phyloP scores from a whole-genome alignment of 1,284 basidiomycete genomes.

The Tremellales sp. region DNA sequence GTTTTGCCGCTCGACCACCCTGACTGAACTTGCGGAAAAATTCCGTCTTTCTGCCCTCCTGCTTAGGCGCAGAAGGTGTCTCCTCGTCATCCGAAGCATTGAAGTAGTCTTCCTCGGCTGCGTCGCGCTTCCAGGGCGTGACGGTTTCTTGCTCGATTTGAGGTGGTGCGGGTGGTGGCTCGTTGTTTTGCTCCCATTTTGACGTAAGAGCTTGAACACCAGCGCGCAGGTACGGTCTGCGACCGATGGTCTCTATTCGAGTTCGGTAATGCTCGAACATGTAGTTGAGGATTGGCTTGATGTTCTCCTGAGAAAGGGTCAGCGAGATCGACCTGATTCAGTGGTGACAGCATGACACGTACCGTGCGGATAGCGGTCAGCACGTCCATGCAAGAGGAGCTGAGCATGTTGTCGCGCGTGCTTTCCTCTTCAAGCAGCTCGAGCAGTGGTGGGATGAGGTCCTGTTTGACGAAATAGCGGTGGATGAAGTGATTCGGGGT shows the following conservation, averaged over 20 bases:
- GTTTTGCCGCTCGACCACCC: conserved; percentile 10
- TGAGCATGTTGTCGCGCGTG: conserved; percentile 82
- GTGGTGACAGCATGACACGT: too few species aligned
- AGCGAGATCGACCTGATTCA: neutral
- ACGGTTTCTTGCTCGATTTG: conserved; percentile 53
- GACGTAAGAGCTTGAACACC: conserved; percentile 58
- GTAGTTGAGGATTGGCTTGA: conserved; percentile 76
- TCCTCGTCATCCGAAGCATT: conserved; percentile 62
- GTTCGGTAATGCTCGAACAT: conserved; percentile 74
- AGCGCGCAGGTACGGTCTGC: conserved; percentile 41
- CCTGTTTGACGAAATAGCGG: conserved; percentile 77
- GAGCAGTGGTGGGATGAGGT: conserved; percentile 75
- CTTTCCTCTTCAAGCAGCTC: conserved; percentile 77
- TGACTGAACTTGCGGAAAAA: too few species aligned
- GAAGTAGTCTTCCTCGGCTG: conserved; percentile 79
- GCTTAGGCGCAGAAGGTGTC: neutral
- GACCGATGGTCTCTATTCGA: conserved; percentile 63
- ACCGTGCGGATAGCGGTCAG: conserved; percentile 87
- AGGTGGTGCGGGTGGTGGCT: conserved; percentile 60
- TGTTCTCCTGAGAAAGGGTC: conserved; percentile 69
- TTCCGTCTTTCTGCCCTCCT: too few species aligned
- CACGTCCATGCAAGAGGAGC: conserved; percentile 90
- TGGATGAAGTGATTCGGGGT: conserved; percentile 83
- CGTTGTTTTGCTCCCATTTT: conserved; percentile 87
- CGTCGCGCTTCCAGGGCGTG: conserved; percentile 56